Conservation (phyloP, 177 flowering plant species). For the Vitis hybrid region DNA sequence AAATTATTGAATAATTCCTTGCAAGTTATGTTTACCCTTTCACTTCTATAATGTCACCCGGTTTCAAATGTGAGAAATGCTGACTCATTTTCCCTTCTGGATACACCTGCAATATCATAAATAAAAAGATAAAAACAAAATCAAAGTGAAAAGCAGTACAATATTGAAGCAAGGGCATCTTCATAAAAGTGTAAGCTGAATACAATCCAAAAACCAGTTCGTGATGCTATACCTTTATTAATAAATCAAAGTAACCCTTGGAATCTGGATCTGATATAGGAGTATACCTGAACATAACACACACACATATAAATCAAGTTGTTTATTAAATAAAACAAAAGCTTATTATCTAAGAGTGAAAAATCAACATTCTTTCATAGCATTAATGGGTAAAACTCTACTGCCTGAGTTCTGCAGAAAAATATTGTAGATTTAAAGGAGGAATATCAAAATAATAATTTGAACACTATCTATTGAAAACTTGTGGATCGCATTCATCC, state of each 20-base stretch:
- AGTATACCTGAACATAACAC: constrained; percentile 66
- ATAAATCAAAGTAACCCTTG: constrained; percentile 88
- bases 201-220: neutral
- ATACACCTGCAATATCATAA: constrained; percentile 61
- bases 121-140: neutral
- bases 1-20: neutral
- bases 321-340: neutral
- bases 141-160: neutral
- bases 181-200: constrained; percentile 4
- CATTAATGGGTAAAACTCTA: too few species aligned
- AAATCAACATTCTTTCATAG: too few species aligned
- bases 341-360: too few species aligned
- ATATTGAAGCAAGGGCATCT: neutral
- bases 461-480: too few species aligned
- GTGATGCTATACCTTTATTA: constrained; percentile 66
- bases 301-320: constrained; percentile 1
- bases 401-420: too few species aligned
- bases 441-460: too few species aligned
- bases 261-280: constrained; percentile 96
- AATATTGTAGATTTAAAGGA: too few species aligned
- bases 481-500: too few species aligned
- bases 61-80: constrained; percentile 81
- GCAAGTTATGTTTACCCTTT: constrained; percentile 64
- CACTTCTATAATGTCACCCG: constrained; percentile 93
- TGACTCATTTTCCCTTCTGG: constrained; percentile 99